Evolutionary conservation across 306 rosid species (phyloP), one percentile per base, ranked within the genome.

Genomic region (Mimosa bimucronata): DNA sequence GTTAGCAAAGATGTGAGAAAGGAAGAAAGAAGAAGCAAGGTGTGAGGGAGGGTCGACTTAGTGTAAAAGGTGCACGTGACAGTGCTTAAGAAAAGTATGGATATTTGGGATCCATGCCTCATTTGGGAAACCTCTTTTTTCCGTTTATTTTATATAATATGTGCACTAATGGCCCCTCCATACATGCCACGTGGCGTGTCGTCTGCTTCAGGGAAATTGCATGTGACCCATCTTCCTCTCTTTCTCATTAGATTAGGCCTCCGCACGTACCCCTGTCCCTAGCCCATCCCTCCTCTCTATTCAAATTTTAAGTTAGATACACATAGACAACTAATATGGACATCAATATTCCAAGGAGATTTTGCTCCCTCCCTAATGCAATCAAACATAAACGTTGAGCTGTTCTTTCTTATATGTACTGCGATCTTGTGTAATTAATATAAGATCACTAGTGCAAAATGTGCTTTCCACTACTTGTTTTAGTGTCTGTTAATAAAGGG

Each of bases 131-230:
- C 74, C 53, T 13, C 73, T 41, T 44, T 19, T n/a, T 71, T 45
- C 82, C 67, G 5, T 70, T 73, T 78, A 79, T 64, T 64, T 76
- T 79, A 83, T 11, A 48, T 48, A 48, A 15, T 57, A 21, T 57
- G 14, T 29, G 83, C 80, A 34, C 38, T 34, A 34, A 81, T 83
- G 60, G 38, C n/a, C 37, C 31, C 77, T 77, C 44, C 46, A 28
- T 21, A 58, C 73, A 42, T 65, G 94, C 84, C 94, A 92, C 92
- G 89, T 90, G 94, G 81, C 92, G 3, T 91, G 95, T 91, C 91
- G 80, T 87, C 71, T 83, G 82, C 71, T 58, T 31, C 71, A 84
- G 88, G 75, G 91, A 82, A 88, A 85, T 82, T 21, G 85, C 97
- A 94, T 92, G 97, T 94, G 98, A 76, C 74, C 81, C 79, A 4